Base-by-base conservation (phyloP, 352 stramenopile species). In the Thraustotheca clavata region DNA sequence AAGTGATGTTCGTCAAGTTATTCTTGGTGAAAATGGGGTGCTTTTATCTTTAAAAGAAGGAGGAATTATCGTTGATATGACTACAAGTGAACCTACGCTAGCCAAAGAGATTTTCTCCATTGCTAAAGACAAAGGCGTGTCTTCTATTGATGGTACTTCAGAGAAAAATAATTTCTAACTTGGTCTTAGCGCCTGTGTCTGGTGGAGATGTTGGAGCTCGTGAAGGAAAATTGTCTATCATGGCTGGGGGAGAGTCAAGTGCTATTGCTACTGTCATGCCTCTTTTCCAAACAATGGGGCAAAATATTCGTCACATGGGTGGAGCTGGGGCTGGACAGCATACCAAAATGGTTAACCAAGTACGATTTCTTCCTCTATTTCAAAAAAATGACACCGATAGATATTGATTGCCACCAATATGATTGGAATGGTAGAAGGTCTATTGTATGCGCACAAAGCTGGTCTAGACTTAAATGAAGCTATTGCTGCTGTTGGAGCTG, bases 291-390 rank as follows among this genome's bases (percentile, higher is more conserved):
- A 72, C 93, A 35, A 88, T 97, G 76, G 87, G 88, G 66, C 93
- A 92, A 66, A 95, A 92, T 36, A 76, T 96, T 59, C 79, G 83
- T 8, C 85, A 96, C 71, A 95, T 96, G 82, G 89, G 89, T 27
- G 74, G 74, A 11, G 61, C 86, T 18, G 89, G 88, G 3, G 76
- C 83, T 33, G 88, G 88, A 0, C 86, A 96, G 62, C 82, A 94
- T 66, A 95, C 88, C n/a, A 96, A 96, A 76, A 94, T 95, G 85
- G 87, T 96, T 59, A 96, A 96, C 71, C 88, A 97, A 54, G 74
- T 76, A 67, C 39, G 68, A n/a, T n/a, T n/a, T 74, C 57, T 34
- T 67, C 29, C 9, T 20, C n/a, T 60, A 29, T 20, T 40, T 12
- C n/a, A 6, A 3, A 18, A 1, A 3, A 3, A 59, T 4, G 6